Evolutionary conservation across 179 eudicot species (phyloP).

Genomic region (Gypsophila paniculata): DNA sequence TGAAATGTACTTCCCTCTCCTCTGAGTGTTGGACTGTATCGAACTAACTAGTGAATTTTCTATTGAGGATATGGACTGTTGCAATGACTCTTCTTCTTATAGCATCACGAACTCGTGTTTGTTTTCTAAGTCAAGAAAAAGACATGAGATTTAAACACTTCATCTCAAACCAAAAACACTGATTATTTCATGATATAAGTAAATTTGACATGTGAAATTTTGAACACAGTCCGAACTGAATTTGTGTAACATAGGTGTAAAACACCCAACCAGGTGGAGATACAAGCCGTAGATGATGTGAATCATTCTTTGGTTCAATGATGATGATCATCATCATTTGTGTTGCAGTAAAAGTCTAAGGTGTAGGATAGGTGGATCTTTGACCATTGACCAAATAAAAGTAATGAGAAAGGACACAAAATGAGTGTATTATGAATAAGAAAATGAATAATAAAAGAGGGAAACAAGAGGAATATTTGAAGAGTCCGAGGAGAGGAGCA

Average conservation of each 20-base stretch:
- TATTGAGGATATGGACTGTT: too few species aligned
- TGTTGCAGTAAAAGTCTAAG: background rate
- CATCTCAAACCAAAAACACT: too few species aligned
- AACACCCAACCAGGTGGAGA: too few species aligned
- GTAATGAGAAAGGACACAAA: constrained; percentile 14
- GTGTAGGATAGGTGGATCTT: constrained; percentile 30
- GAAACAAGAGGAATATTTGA: constrained; percentile 35
- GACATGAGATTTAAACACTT: too few species aligned
- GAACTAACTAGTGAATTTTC: background rate
- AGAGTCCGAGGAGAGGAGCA: constrained; percentile 40
- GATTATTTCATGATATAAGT: too few species aligned
- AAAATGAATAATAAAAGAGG: constrained; percentile 19
- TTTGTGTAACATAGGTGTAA: background rate
- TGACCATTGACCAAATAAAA: constrained; percentile 50
- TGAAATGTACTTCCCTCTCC: background rate
- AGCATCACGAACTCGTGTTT: too few species aligned
- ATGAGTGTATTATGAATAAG: constrained; percentile 14
- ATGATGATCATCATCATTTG: constrained; percentile 23
- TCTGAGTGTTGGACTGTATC: background rate
- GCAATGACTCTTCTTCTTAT: too few species aligned
- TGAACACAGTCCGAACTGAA: too few species aligned
- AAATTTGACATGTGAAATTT: too few species aligned
- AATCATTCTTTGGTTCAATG: constrained; percentile 5
- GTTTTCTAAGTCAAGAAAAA: too few species aligned
- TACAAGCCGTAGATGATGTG: background rate